A percentile compares a stretch with the other conserved stretches of the same genome.
These are phyloP conservation scores for Tylopilus felleus DNA, from an alignment of 768 basidiomycete species.

Conservation along the genomic window DNA sequence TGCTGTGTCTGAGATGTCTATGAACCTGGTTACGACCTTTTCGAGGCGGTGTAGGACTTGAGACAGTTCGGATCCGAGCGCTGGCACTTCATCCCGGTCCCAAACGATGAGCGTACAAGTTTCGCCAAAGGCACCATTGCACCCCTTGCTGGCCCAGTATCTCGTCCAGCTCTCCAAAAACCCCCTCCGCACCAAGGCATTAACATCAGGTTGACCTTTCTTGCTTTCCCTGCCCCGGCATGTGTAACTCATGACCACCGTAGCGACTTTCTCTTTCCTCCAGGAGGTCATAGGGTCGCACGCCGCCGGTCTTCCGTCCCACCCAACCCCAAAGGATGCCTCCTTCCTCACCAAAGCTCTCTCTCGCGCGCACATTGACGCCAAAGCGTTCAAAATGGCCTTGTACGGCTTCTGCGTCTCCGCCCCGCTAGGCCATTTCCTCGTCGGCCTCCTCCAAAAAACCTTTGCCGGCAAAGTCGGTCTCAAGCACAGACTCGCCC, in stretches of 20 bases:
- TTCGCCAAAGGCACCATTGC: conserved; percentile 21
- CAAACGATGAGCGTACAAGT: conserved; percentile 38
- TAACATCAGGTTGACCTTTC: conserved; percentile 58
- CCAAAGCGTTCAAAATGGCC: conserved; percentile 79
- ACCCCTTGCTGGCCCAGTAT: conserved; percentile 64
- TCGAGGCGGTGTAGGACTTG: not conserved
- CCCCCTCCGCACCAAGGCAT: conserved; percentile 77
- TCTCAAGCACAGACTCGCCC: conserved; percentile 58
- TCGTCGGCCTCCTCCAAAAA: conserved; percentile 70
- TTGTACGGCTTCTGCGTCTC: conserved; percentile 81
- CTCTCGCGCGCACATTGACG: conserved; percentile 56
- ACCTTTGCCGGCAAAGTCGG: conserved; percentile 73
- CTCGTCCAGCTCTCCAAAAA: conserved; percentile 61
- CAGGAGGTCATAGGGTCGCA: conserved; percentile 82
- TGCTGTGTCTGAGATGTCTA: not conserved
- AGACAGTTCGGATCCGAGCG: not conserved
- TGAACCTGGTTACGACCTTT: not conserved
- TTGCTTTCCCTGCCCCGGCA: not conserved
- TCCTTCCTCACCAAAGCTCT: conserved; percentile 50
- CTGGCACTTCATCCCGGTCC: not conserved
- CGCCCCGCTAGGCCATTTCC: conserved; percentile 74
- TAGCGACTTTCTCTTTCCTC: conserved; percentile 57
- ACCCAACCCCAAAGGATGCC: conserved; percentile 49
- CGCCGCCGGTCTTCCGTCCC: conserved; percentile 57
- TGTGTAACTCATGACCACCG: not conserved